phyloP scores from a whole-genome alignment of 2,329 filamentous ascomycete genomes.

The Colletotrichum caudatum region DNA sequence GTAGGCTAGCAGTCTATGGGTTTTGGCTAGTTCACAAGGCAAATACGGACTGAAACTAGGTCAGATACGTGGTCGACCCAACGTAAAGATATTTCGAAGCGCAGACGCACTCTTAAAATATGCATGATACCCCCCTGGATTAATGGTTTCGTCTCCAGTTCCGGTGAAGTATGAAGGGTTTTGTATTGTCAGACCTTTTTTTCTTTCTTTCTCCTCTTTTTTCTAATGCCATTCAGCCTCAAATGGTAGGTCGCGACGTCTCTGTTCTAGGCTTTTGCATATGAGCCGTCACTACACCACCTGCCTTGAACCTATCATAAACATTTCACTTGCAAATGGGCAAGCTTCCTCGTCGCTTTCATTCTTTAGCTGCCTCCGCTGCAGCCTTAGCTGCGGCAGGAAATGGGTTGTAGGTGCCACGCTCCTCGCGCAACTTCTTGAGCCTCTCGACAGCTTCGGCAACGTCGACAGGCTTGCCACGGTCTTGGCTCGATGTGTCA shows the following conservation, averaged over 20 bases:
- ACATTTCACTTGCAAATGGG: background rate
- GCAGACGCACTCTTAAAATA: constrained; percentile 13
- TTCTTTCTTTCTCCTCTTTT: background rate
- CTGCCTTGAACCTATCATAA: constrained; percentile 25
- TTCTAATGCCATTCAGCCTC: background rate
- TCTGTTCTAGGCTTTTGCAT: constrained; percentile 3
- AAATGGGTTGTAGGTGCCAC: constrained; percentile 54
- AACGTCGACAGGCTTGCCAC: constrained; percentile 69
- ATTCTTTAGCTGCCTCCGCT: constrained; percentile 43
- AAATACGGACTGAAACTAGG: background rate
- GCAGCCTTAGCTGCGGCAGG: constrained; percentile 44
- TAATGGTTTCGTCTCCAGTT: background rate
- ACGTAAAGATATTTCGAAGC: constrained; percentile 9
- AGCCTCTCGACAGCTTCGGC: constrained; percentile 69
- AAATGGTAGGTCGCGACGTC: constrained; percentile 1
- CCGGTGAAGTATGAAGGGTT: background rate
- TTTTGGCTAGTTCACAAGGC: background rate
- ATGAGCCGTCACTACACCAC: background rate
- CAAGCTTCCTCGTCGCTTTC: constrained; percentile 13
- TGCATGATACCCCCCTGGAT: constrained; percentile 35
- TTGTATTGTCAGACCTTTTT: background rate
- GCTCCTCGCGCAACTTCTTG: constrained; percentile 62
- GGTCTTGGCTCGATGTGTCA: constrained; percentile 70
- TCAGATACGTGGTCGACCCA: background rate
- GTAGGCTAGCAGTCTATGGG: background rate